These are phyloP conservation scores for Dalbergia oliveri DNA, from an alignment of 306 rosid genomes.

Conservation along the genomic window DNA sequence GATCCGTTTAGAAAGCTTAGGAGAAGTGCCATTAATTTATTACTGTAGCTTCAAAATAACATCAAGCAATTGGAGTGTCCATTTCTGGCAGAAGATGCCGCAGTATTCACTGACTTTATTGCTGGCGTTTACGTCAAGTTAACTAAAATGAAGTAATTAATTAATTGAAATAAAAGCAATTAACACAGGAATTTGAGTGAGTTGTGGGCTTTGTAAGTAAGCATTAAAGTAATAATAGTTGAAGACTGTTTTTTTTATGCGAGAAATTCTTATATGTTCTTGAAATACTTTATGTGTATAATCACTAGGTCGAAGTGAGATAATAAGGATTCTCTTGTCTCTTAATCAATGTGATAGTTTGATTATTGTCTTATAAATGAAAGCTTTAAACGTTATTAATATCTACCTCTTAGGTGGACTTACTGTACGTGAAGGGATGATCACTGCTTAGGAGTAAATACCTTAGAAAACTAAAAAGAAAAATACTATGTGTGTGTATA, in stretches of 20 bases:
- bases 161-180: slow-evolving; percentile 1
- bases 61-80: slow-evolving; percentile 43
- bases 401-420: too few relatives aligned
- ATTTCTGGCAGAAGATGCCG: slow-evolving; percentile 23
- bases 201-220: slow-evolving; percentile 1
- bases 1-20: neutral
- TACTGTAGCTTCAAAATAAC: slow-evolving; percentile 21
- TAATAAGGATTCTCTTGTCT: too few relatives aligned
- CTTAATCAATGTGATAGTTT: too few relatives aligned
- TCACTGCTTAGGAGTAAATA: too few relatives aligned
- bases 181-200: slow-evolving; percentile 16
- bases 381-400: too few relatives aligned
- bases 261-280: too few relatives aligned
- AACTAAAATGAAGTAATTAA: neutral
- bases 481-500: too few relatives aligned
- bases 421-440: too few relatives aligned
- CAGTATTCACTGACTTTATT: slow-evolving; percentile 21
- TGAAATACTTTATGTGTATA: too few relatives aligned
- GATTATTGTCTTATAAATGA: too few relatives aligned
- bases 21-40: slow-evolving; percentile 27
- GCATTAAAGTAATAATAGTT: slow-evolving; percentile 12
- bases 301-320: too few relatives aligned
- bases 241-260: neutral
- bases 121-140: slow-evolving; percentile 31
- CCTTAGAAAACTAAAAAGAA: too few relatives aligned